These are phyloP conservation scores for Orbilia oligospora DNA, from an alignment of 2,329 filamentous ascomycete genomes.

Conservation along the genomic window DNA sequence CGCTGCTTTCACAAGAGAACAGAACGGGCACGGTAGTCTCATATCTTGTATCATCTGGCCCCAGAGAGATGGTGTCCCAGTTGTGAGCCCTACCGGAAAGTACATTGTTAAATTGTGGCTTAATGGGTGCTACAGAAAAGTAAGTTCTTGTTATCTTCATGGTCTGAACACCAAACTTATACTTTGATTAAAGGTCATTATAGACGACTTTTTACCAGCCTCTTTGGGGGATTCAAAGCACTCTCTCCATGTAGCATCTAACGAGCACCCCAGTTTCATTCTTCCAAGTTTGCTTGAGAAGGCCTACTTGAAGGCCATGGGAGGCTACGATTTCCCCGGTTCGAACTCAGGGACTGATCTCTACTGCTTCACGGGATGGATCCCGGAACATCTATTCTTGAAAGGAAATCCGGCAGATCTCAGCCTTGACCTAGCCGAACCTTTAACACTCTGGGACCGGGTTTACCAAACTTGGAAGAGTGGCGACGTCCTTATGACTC, in stretches of 20 bases:
- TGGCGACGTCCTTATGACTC: conserved; percentile 86
- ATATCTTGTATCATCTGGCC: conserved; percentile 82
- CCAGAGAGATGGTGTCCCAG: conserved; percentile 73
- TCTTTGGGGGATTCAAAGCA: conserved; percentile 77
- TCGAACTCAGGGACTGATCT: conserved; percentile 97
- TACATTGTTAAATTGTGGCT: conserved; percentile 95
- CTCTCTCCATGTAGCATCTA: conserved; percentile 87
- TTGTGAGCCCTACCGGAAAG: conserved; percentile 82
- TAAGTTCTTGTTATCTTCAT: conserved; percentile 27
- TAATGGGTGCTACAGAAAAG: conserved; percentile 85
- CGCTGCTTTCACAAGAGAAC: conserved; percentile 79
- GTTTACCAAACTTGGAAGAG: conserved; percentile 81
- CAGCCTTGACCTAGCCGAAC: conserved; percentile 79
- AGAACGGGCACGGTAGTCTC: conserved; percentile 78
- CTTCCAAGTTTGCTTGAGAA: conserved; percentile 97
- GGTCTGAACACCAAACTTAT: not conserved
- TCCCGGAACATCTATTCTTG: conserved; percentile 93
- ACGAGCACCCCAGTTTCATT: conserved; percentile 82
- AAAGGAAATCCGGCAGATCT: conserved; percentile 73
- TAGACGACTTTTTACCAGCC: conserved; percentile 88
- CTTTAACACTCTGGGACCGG: conserved; percentile 82
- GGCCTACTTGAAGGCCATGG: conserved; percentile 93
- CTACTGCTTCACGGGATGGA: conserved; percentile 94
- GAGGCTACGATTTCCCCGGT: conserved; percentile 96
- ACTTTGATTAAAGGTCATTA: conserved; percentile 74